Conservation (phyloP, 495 filamentous ascomycete genomes). For the Evernia prunastri region DNA sequence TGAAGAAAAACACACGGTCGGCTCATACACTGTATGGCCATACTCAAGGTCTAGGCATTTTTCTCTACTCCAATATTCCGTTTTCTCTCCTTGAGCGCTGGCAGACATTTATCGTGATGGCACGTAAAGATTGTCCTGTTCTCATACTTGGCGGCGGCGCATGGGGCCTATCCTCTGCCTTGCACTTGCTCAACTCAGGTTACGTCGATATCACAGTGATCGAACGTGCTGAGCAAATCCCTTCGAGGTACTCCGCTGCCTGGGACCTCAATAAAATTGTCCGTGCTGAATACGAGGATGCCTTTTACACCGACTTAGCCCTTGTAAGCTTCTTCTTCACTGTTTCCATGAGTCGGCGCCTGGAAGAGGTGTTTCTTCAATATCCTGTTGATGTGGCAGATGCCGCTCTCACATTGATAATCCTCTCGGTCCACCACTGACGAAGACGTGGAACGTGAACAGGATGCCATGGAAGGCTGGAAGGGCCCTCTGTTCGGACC, state of each 20-base stretch:
- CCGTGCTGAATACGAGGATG: constrained; percentile 50
- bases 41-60: too few relatives aligned
- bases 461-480: constrained; percentile 48
- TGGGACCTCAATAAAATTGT: constrained; percentile 53
- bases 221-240: constrained; percentile 39
- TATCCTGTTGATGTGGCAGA: neutral
- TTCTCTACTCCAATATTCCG: neutral
- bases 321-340: constrained; percentile 32
- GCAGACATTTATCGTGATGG: constrained; percentile 39
- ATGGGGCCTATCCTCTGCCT: constrained; percentile 46
- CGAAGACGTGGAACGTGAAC: constrained; percentile 21
- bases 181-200: constrained; percentile 40
- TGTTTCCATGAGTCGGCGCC: neutral
- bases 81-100: neutral
- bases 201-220: constrained; percentile 42
- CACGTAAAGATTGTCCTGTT: constrained; percentile 25
- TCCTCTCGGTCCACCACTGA: neutral
- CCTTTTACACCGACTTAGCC: constrained; percentile 46
- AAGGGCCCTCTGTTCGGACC: constrained; percentile 46
- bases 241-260: constrained; percentile 33
- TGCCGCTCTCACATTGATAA: neutral
- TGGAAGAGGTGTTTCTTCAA: neutral
- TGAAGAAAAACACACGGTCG: neutral
- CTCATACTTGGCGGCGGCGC: constrained; percentile 43
- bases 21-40: neutral